Evolutionary conservation across 2,329 filamentous ascomycete genomes (phyloP).

Genomic region (Colletotrichum musae): DNA sequence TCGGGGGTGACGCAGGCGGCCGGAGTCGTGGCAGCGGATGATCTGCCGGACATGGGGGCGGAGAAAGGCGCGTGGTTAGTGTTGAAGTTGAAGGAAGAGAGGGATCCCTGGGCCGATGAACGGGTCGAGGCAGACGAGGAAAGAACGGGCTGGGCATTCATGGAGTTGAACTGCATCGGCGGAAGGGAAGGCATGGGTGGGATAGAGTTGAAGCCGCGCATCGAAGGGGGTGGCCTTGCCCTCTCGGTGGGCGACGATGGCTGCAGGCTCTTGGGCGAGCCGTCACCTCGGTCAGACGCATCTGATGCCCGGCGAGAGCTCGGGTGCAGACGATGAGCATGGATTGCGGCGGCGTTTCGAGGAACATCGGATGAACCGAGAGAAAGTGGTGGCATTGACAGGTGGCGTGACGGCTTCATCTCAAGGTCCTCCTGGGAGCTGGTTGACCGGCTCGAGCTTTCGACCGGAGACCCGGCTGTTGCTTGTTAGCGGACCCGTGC

Average conservation of each 20-base stretch:
- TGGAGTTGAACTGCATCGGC: constrained; percentile 28
- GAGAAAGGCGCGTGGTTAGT: constrained; percentile 27
- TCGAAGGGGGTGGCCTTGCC: constrained; percentile 48
- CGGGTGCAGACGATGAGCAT: constrained; percentile 46
- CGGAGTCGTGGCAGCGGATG: constrained; percentile 39
- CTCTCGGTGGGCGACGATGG: constrained; percentile 15
- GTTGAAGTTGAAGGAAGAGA: constrained; percentile 41
- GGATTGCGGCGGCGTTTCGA: constrained; percentile 12
- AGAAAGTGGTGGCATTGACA: constrained; percentile 27
- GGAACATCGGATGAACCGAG: not conserved
- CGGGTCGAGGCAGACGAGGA: constrained; percentile 39
- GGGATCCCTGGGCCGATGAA: constrained; percentile 30
- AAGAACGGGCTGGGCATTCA: not conserved
- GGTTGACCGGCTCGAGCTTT: constrained; percentile 55
- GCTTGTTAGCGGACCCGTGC: constrained; percentile 27
- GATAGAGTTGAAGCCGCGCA: constrained; percentile 49
- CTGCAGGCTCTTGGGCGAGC: constrained; percentile 27
- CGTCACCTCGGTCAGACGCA: constrained; percentile 43
- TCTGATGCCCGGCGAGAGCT: constrained; percentile 50
- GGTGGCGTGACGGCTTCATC: constrained; percentile 50
- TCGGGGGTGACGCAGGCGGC: constrained; percentile 36
- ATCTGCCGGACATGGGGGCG: constrained; percentile 37
- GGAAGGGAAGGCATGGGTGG: constrained; percentile 27
- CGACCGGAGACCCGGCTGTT: constrained; percentile 47
- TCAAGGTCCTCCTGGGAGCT: constrained; percentile 59